phyloP scores from a whole-genome alignment of 345 rosid species.

The Ricinus communis region DNA sequence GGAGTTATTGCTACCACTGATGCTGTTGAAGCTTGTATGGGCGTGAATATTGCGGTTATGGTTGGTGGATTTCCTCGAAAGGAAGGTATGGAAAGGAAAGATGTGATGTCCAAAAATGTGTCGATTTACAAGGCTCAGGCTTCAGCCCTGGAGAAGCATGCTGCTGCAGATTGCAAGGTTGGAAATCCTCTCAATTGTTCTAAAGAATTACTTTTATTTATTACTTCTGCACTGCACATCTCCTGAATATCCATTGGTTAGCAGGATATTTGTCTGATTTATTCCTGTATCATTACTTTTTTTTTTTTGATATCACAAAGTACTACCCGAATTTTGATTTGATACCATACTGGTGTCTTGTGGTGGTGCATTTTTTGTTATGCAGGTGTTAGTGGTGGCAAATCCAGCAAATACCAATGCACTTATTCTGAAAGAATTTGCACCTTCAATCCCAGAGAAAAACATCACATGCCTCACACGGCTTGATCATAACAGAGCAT shows the following conservation, averaged over 20 bases:
- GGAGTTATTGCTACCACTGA: conserved; percentile 76
- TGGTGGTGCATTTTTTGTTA: conserved; percentile 2
- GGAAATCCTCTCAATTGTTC: background rate
- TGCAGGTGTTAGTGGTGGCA: conserved; percentile 63
- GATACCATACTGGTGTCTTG: background rate
- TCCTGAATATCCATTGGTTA: too few relatives aligned
- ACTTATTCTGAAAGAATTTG: conserved; percentile 69
- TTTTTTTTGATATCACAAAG: too few relatives aligned
- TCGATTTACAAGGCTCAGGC: conserved; percentile 84
- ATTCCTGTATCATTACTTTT: too few relatives aligned
- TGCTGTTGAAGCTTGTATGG: conserved; percentile 64
- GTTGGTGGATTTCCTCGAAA: conserved; percentile 67
- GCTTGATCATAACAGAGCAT: conserved; percentile 83
- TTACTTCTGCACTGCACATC: too few relatives aligned
- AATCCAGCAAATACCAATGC: conserved; percentile 95
- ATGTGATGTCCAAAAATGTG: conserved; percentile 63
- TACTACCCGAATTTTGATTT: too few relatives aligned
- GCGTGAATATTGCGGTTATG: conserved; percentile 66
- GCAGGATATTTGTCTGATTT: too few relatives aligned
- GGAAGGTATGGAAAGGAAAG: conserved; percentile 81
- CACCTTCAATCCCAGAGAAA: conserved; percentile 74
- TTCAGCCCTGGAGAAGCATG: conserved; percentile 66
- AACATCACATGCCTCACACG: conserved; percentile 81
- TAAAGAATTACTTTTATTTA: background rate
- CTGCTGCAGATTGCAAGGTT: conserved; percentile 76